Percentiles rank a stretch among this genome's conserved stretches.
phyloP scores from a whole-genome alignment of 2,329 filamentous ascomycete species.

The Salinomyces thailandicus region DNA sequence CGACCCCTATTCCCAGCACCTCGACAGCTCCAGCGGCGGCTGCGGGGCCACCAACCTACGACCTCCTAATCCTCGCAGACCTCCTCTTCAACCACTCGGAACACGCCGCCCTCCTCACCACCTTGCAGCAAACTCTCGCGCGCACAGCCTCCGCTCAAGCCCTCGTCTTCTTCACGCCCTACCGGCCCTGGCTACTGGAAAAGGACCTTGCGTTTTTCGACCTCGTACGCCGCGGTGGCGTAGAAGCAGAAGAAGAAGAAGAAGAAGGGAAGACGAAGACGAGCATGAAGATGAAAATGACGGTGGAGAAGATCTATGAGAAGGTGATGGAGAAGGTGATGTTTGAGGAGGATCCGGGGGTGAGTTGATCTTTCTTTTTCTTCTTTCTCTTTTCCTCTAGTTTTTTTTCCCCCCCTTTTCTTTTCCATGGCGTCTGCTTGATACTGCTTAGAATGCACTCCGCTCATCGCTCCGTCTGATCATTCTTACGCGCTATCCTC shows the following conservation, averaged over 20 bases:
- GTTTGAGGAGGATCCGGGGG: slow-evolving; percentile 79
- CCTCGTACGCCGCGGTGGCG: slow-evolving; percentile 55
- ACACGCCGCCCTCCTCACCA: slow-evolving; percentile 65
- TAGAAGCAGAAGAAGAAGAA: too few relatives aligned
- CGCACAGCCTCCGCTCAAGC: slow-evolving; percentile 48
- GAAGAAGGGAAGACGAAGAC: too few relatives aligned
- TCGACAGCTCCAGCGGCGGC: slow-evolving; percentile 40
- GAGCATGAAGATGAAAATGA: too few relatives aligned
- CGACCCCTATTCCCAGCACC: slow-evolving; percentile 30
- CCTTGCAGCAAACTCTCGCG: slow-evolving; percentile 57
- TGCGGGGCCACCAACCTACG: slow-evolving; percentile 48
- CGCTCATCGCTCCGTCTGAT: too few relatives aligned
- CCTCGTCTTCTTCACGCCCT: slow-evolving; percentile 88
- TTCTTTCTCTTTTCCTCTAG: too few relatives aligned
- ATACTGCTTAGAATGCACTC: too few relatives aligned
- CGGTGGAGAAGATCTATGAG: slow-evolving; percentile 70
- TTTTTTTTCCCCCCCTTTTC: too few relatives aligned
- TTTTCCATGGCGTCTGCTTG: too few relatives aligned
- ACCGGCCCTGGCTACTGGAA: slow-evolving; percentile 78
- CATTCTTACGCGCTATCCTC: too few relatives aligned
- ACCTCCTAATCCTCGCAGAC: slow-evolving; percentile 77
- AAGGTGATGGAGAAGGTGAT: slow-evolving; percentile 74
- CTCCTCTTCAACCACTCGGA: slow-evolving; percentile 86
- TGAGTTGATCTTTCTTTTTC: slow-evolving; percentile 31
- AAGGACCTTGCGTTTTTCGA: slow-evolving; percentile 85